Evolutionary conservation across 2,329 filamentous ascomycete genomes (phyloP).

Genomic region (Sporothrix dimorphospora): DNA sequence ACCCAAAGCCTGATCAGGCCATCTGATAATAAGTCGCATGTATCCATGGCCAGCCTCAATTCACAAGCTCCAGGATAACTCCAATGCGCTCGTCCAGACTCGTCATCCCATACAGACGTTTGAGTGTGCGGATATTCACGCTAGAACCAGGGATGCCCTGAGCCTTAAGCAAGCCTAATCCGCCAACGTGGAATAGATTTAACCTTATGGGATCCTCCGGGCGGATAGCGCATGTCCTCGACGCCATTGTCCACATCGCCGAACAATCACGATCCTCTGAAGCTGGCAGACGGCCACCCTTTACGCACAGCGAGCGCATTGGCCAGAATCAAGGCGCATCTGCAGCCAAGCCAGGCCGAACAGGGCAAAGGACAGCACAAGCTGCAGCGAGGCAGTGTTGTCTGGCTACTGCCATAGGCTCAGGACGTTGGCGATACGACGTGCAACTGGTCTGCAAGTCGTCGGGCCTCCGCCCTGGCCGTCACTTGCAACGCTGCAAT

Average conservation of each 20-base stretch:
- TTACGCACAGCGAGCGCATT: conserved; percentile 8
- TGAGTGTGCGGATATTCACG: conserved; percentile 12
- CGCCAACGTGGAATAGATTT: neutral
- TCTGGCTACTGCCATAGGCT: conserved; percentile 3
- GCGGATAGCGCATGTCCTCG: neutral
- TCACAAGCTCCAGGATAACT: neutral
- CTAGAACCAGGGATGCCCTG: neutral
- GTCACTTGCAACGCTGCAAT: neutral
- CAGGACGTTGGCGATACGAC: neutral
- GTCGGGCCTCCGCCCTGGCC: neutral
- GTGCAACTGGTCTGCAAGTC: neutral
- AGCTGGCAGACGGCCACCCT: neutral
- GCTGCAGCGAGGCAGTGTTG: conserved; percentile 23
- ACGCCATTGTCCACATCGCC: conserved; percentile 3
- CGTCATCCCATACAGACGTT: neutral
- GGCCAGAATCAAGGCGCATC: neutral
- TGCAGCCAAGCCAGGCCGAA: conserved; percentile 8
- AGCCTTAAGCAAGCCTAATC: conserved; percentile 8
- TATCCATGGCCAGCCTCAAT: neutral
- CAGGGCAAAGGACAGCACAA: conserved; percentile 1
- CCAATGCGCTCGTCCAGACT: neutral
- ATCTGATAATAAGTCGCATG: neutral
- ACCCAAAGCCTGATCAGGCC: neutral
- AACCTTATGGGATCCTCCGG: conserved; percentile 1
- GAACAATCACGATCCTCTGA: neutral